phyloP scores from a whole-genome alignment of 2,329 filamentous ascomycete genomes.

The Orbilia brochopaga region DNA sequence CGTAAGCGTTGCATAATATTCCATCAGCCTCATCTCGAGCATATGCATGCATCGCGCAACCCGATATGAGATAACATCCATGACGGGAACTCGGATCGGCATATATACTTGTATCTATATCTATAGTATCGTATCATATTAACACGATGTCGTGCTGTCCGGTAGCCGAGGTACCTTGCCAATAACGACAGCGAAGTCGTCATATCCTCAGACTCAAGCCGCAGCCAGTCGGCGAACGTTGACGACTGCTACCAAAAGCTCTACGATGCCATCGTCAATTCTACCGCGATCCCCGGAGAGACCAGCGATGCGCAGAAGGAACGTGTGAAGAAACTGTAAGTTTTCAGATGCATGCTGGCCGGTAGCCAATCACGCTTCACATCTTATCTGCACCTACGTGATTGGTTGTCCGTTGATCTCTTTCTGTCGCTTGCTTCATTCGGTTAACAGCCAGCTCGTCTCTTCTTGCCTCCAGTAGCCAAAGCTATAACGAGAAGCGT shows the following conservation, averaged over 20 bases:
- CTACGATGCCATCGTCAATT: slow-evolving; percentile 5
- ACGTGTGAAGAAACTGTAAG: slow-evolving; percentile 35
- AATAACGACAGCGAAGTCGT: slow-evolving; percentile 21
- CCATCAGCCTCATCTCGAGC: no score
- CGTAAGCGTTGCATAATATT: background rate
- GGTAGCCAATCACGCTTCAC: background rate
- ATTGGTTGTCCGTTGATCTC: no score
- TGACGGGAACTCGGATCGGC: no score
- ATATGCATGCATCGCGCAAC: no score
- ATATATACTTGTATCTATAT: no score
- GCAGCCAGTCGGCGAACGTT: slow-evolving; percentile 26
- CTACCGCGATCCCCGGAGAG: slow-evolving; percentile 9
- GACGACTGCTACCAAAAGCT: slow-evolving; percentile 33
- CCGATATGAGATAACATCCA: no score
- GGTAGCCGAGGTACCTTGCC: slow-evolving; percentile 17
- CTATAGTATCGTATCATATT: background rate
- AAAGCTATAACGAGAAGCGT: slow-evolving; percentile 9
- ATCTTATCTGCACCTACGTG: no score
- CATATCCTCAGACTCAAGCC: slow-evolving; percentile 25
- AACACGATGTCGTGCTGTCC: background rate
- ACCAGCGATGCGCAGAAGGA: slow-evolving; percentile 13
- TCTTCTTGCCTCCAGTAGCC: background rate
- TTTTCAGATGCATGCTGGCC: background rate
- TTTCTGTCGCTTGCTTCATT: no score
- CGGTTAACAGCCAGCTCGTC: background rate